Base-by-base conservation (phyloP, 441 rosid species). In the Mallotus japonicus region DNA sequence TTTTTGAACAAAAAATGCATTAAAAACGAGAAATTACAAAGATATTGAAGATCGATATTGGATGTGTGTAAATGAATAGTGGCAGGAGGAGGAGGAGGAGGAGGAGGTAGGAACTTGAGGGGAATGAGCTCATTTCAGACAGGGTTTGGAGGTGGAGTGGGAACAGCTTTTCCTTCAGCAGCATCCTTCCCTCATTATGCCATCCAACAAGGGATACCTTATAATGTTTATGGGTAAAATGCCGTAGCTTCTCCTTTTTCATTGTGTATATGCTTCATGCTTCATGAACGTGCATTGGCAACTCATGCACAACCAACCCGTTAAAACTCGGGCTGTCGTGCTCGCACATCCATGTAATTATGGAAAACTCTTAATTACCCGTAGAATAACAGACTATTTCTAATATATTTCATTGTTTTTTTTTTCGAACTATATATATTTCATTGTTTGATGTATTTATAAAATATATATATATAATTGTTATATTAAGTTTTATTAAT, bases 101-200 rank as follows among this genome's bases (percentile, higher is more conserved):
- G 78, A 70, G 87, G 77, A 74, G 88, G 89, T 47, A 84, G 89
- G 83, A 86, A 85, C 78, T 79, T 88, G 61, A 90, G 92, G 88
- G 89, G 79, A 59, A 85, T 86, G 85, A 85, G 84, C 74, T 84
- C 89, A 62, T 90, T 86, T 75, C 93, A 88, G 87, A 85, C 91
- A 59, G 95, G 90, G 65, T 85, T 89, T 80, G 96, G 95, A 46
- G 87, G 83, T 19, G 86, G 87, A 0, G 82, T 82, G 7, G 82
- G 87, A 69, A 54, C 92, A 83, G 83, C 93, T 84, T 88, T 93
- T 85, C 88, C 90, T 77, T 90, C 96, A 4, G 86, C 91, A 51
- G 81, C 89, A 70, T 88, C 95, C 84, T 89, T 87, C 78, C 92
- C 97, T 72, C 98, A 88, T 87, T 94, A 90, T 86, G 91, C 93